A percentile compares a stretch with the other conserved stretches of the same genome.
Conservation (phyloP, 257 asterid genomes). For the Petrea volubilis region DNA sequence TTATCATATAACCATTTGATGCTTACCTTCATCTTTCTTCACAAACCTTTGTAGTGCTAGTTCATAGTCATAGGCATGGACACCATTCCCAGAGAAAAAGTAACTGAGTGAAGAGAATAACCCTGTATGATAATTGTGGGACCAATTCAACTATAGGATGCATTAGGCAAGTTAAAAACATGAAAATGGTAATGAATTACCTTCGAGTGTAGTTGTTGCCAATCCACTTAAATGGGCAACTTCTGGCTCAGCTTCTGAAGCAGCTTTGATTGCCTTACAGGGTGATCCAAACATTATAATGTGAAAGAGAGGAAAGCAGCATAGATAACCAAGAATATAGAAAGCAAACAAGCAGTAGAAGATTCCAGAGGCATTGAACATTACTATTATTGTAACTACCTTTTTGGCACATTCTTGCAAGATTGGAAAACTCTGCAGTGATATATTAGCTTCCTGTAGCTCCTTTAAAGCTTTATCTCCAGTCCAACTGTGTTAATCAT, state of each 20-base stretch:
- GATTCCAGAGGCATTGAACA: conserved; percentile 10
- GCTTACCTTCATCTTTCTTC: conserved; percentile 71
- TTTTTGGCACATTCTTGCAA: conserved; percentile 79
- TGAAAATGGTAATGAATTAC: conserved; percentile 35
- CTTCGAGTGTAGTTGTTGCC: conserved; percentile 72
- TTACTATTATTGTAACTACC: conserved; percentile 42
- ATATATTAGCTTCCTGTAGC: conserved; percentile 79
- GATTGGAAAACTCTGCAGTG: conserved; percentile 69
- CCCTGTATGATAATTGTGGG: conserved; percentile 49
- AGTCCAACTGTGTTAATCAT: conserved; percentile 65
- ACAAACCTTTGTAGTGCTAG: conserved; percentile 59
- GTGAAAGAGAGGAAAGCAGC: conserved; percentile 21
- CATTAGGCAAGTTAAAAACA: conserved; percentile 15
- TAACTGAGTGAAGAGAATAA: conserved; percentile 76
- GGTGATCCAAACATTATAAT: conserved; percentile 21
- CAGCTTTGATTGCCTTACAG: conserved; percentile 75
- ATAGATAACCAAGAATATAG: conserved; percentile 17
- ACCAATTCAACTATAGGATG: conserved; percentile 25
- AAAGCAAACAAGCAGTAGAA: conserved; percentile 10
- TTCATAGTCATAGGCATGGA: conserved; percentile 70
- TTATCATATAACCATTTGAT: conserved; percentile 6
- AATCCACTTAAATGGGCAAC: conserved; percentile 70
- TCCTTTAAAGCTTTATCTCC: conserved; percentile 91
- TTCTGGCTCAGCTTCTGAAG: conserved; percentile 74
- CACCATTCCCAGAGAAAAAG: conserved; percentile 77